Base-by-base conservation (phyloP, 345 rosid genomes). In the Camelina laxa region DNA sequence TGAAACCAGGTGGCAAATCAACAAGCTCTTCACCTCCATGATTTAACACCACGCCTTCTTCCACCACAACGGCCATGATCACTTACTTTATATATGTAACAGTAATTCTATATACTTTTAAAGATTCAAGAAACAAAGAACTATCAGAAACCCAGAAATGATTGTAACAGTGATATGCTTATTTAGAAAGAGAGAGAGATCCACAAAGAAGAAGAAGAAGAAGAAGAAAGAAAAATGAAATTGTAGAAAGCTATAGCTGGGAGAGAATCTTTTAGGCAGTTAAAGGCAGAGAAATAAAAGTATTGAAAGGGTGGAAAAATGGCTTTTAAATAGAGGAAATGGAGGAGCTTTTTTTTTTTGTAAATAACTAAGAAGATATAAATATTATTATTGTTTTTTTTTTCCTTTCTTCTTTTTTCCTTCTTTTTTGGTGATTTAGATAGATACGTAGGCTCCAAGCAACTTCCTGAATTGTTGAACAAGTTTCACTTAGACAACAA, bases 1-100 rank as follows among this genome's bases (percentile, higher is more conserved):
- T 85, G 66, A 94, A 94, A 4, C 98, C 98, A 0, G 98, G 95
- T 0, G 96, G 97, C 76, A 94, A 79, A 79, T 94, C 88, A 17
- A 87, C 79, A 30, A 83, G 68, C 58, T 87, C 91, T 27, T 86
- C 91, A 41, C 75, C 87, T 82, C 75, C 86, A 78, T 70, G 75
- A 70, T 77, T 64, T 61, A 70, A 70, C 67, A 77, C 80, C 55
- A 77, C 61, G 20, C 76, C 80, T 77, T 71, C 76, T 77, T 91
- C 87, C 60, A 80, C 72, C 65, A 82, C 87, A 22, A 77, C 48
- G 14, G 88, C 84, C 54, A 33, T 33, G 36, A 33, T 33, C 8
- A 82, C 30, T 95, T 63, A 77, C 90, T 49, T 36, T 47, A 2
- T 44, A 60, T 56, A 9, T 27, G 30, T 44, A 60, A 38, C 31